A percentile compares a stretch with the other conserved stretches of the same genome.
phyloP scores from a whole-genome alignment of 495 filamentous ascomycete genomes.

The Penicillium cosmopolitanum region DNA sequence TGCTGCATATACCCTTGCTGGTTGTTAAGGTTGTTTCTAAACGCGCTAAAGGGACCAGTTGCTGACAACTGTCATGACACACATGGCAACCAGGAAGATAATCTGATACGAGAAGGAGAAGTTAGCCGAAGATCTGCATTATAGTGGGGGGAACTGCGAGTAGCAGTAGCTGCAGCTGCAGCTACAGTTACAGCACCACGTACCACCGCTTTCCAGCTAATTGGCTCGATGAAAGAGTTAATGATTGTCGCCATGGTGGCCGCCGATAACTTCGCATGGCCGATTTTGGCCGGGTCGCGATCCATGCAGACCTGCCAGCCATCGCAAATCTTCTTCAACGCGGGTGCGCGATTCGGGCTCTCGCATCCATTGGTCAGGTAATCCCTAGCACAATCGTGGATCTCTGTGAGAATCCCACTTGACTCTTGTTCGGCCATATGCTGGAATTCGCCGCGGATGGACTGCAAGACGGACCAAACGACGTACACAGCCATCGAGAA shows the following conservation, averaged over 20 bases:
- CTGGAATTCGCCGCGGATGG: constrained; percentile 76
- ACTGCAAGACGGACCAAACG: constrained; percentile 68
- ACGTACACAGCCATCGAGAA: constrained; percentile 68
- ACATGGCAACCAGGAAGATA: constrained; percentile 48
- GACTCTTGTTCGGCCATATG: constrained; percentile 66
- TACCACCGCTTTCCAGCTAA: constrained; percentile 75
- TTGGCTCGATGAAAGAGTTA: constrained; percentile 70
- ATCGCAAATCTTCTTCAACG: constrained; percentile 71
- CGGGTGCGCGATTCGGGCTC: constrained; percentile 64
- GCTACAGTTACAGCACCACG: constrained; percentile 19
- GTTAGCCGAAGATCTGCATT: constrained; percentile 20
- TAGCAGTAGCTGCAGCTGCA: neutral
- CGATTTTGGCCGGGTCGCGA: constrained; percentile 66
- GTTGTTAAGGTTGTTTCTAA: constrained; percentile 41
- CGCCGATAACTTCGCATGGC: constrained; percentile 69
- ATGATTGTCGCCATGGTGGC: constrained; percentile 81
- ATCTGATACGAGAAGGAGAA: constrained; percentile 23
- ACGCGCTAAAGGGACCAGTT: constrained; percentile 53
- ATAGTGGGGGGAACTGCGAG: neutral
- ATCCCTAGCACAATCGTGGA: constrained; percentile 67
- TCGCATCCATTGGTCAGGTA: constrained; percentile 77
- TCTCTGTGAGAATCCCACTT: constrained; percentile 68
- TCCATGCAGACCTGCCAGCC: constrained; percentile 89
- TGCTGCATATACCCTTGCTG: constrained; percentile 38
- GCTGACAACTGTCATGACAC: constrained; percentile 46